Evolutionary conservation across 495 filamentous ascomycete genomes (phyloP).

Genomic region (Sphaerosporella brunnea): DNA sequence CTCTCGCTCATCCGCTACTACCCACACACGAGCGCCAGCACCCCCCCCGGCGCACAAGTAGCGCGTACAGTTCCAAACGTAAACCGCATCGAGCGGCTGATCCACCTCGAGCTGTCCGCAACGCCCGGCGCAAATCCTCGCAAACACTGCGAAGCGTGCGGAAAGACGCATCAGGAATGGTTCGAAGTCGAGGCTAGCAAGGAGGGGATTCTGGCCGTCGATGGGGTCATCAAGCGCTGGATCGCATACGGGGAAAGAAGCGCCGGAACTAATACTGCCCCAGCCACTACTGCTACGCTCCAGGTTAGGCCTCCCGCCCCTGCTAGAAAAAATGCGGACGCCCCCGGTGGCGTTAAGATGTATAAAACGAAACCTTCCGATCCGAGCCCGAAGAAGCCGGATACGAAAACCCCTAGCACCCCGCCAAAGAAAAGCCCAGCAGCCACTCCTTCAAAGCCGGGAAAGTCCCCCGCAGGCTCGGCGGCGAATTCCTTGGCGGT

Average conservation of each 20-base stretch:
- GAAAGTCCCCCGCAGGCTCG: background rate
- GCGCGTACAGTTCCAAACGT: constrained; percentile 59
- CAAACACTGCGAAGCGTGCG: constrained; percentile 57
- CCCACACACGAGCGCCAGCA: constrained; percentile 44
- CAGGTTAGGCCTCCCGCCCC: background rate
- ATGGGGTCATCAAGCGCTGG: constrained; percentile 77
- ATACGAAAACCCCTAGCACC: background rate
- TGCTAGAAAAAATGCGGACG: background rate
- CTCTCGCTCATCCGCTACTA: constrained; percentile 79
- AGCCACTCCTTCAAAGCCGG: background rate
- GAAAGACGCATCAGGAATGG: constrained; percentile 85
- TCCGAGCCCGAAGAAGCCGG: too few species aligned
- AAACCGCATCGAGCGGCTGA: constrained; percentile 74
- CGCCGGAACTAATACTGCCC: background rate
- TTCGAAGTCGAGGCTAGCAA: constrained; percentile 71
- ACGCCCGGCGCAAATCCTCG: constrained; percentile 42
- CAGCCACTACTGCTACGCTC: background rate
- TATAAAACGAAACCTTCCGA: background rate
- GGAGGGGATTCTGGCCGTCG: constrained; percentile 52
- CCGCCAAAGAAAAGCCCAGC: background rate
- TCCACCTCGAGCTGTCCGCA: constrained; percentile 62
- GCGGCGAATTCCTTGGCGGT: too few species aligned
- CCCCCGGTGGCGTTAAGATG: background rate
- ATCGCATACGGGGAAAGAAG: constrained; percentile 52
- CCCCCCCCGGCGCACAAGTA: constrained; percentile 10